Conservation (phyloP, 1,139 yeast species). For the Pneumocystis murina region DNA sequence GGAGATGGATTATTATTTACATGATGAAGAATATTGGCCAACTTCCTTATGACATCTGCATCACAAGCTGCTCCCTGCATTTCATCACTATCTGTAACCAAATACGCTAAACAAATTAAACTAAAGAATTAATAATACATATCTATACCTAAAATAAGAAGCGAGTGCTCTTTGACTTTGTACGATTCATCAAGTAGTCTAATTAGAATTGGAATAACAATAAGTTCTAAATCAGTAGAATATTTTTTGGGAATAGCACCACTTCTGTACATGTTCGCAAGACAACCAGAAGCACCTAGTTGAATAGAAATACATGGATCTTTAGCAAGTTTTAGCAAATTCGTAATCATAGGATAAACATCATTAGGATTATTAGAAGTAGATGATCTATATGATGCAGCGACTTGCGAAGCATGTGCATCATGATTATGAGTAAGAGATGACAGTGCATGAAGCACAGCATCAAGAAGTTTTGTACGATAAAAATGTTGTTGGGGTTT, state of each 20-base stretch:
- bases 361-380: constrained; percentile 3
- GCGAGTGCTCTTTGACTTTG: constrained; percentile 11
- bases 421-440: constrained; percentile 16
- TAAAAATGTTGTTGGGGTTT: background rate
- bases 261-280: constrained; percentile 20
- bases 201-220: constrained; percentile 25
- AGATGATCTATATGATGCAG: background rate
- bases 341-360: constrained; percentile 16
- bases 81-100: constrained; percentile 14
- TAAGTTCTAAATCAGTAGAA: constrained; percentile 16
- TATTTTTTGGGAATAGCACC: constrained; percentile 17
- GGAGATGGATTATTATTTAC: constrained; percentile 13
- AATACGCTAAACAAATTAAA: constrained; percentile 22
- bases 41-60: constrained; percentile 22
- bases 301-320: constrained; percentile 19
- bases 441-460: constrained; percentile 21
- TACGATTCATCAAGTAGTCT: constrained; percentile 19
- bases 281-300: constrained; percentile 22
- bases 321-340: constrained; percentile 19
- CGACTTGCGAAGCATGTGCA: constrained; percentile 10
- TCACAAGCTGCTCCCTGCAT: constrained; percentile 25
- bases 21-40: constrained; percentile 17
- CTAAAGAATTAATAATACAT: background rate
- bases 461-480: constrained; percentile 15
- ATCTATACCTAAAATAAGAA: constrained; percentile 19